These are phyloP conservation scores for Inga leiocalycina DNA, from an alignment of 306 rosid species.

Conservation along the genomic window DNA sequence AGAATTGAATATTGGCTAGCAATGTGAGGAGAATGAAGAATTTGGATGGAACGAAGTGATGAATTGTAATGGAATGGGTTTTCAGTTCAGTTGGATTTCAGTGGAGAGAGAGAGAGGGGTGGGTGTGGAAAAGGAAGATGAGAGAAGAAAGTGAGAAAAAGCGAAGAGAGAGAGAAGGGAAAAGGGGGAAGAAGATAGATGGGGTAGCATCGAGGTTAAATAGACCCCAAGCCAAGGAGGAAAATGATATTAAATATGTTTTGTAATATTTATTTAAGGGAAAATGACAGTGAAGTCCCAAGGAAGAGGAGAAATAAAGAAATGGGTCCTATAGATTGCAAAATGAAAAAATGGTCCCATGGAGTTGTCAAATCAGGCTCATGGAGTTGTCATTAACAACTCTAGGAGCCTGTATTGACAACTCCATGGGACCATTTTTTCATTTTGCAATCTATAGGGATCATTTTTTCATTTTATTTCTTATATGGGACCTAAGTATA, in stretches of 20 bases:
- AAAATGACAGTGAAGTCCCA: no score
- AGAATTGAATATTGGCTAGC: slow-evolving; percentile 9
- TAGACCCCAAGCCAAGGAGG: slow-evolving; percentile 34
- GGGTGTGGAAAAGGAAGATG: slow-evolving; percentile 35
- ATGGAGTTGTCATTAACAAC: no score
- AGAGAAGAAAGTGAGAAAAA: slow-evolving; percentile 36
- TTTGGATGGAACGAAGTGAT: slow-evolving; percentile 29
- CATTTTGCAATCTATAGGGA: no score
- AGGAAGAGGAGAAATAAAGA: no score
- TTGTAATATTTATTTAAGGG: not conserved
- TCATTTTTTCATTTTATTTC: no score
- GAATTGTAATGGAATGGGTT: slow-evolving; percentile 10
- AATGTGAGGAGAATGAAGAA: slow-evolving; percentile 30
- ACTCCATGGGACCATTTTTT: no score
- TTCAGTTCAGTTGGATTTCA: slow-evolving; percentile 21
- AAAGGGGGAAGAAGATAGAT: slow-evolving; percentile 43
- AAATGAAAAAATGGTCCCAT: no score
- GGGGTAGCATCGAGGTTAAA: slow-evolving; percentile 48
- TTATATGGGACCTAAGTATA: no score
- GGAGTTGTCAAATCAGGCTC: no score
- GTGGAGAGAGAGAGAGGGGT: slow-evolving; percentile 9
- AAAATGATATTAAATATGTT: not conserved
- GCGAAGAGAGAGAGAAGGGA: slow-evolving; percentile 8
- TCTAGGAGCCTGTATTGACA: no score
- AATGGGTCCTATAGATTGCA: no score